Conservation (phyloP, 148 eudicot species). For the Dysphania ambrosioides region DNA sequence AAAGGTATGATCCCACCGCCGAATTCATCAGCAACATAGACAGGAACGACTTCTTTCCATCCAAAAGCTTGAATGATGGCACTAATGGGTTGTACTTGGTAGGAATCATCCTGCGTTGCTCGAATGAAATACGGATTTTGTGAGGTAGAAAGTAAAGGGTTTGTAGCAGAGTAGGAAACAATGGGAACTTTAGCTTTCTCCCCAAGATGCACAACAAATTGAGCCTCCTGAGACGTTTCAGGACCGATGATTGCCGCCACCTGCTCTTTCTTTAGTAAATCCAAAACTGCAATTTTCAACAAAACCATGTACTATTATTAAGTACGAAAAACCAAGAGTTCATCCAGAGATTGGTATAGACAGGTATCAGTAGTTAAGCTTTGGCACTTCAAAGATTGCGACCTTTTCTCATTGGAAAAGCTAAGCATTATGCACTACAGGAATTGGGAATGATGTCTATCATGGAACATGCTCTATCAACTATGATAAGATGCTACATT, state of each 20-base stretch:
- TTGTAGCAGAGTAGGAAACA: constrained; percentile 49
- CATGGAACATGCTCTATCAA: too few relatives aligned
- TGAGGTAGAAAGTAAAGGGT: constrained; percentile 45
- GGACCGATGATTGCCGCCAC: constrained; percentile 61
- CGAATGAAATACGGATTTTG: constrained; percentile 56
- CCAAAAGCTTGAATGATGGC: constrained; percentile 48
- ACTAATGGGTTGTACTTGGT: constrained; percentile 46
- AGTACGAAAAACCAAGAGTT: neutral
- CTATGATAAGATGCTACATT: too few relatives aligned
- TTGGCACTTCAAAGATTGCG: too few relatives aligned
- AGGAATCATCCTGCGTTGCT: constrained; percentile 40
- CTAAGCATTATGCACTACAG: too few relatives aligned
- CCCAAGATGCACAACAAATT: constrained; percentile 49
- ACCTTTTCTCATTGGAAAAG: too few relatives aligned
- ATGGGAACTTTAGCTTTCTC: constrained; percentile 52
- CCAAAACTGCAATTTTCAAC: constrained; percentile 40
- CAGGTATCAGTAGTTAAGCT: neutral
- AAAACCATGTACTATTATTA: neutral
- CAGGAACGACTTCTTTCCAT: constrained; percentile 57
- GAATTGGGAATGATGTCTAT: too few relatives aligned
- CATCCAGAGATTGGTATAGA: neutral
- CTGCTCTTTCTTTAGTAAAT: constrained; percentile 44
- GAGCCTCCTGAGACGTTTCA: constrained; percentile 50
- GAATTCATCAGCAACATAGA: constrained; percentile 45
- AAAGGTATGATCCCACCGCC: constrained; percentile 46